Evolutionary conservation across 1,284 basidiomycete genomes (phyloP).

Genomic region (Tilletia horrida): DNA sequence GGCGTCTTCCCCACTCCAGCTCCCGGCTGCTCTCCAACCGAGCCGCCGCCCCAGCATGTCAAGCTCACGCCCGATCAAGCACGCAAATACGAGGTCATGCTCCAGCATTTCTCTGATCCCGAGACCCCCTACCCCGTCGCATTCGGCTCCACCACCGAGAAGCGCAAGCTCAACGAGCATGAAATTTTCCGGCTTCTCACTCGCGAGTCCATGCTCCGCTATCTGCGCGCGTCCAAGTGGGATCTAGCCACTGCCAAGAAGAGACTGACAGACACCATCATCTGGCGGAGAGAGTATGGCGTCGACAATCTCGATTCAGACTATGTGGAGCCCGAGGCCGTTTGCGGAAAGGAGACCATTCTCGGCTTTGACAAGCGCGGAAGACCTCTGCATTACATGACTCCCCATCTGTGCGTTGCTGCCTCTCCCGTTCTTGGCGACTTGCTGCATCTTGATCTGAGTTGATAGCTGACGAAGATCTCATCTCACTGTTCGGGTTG

Average conservation of each 20-base stretch:
- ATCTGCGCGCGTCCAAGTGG: slow-evolving; percentile 56
- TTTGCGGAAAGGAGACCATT: slow-evolving; percentile 56
- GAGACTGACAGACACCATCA: slow-evolving; percentile 54
- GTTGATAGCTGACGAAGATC: not conserved
- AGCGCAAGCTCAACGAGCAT: slow-evolving; percentile 44
- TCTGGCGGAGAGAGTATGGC: slow-evolving; percentile 56
- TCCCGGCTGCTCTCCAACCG: slow-evolving; percentile 31
- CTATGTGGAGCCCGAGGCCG: slow-evolving; percentile 49
- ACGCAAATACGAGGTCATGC: slow-evolving; percentile 38
- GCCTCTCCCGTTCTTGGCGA: too few relatives aligned
- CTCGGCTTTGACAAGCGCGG: slow-evolving; percentile 55
- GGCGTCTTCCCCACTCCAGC: slow-evolving; percentile 40
- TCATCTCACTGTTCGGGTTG: not conserved
- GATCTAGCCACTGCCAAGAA: slow-evolving; percentile 50
- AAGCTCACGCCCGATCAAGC: slow-evolving; percentile 37
- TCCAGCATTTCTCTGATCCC: slow-evolving; percentile 35
- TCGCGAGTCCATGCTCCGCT: slow-evolving; percentile 53
- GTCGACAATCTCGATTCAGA: slow-evolving; percentile 52
- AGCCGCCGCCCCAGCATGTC: slow-evolving; percentile 22
- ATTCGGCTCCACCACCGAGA: slow-evolving; percentile 27
- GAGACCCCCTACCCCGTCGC: slow-evolving; percentile 32
- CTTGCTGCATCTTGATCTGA: not conserved
- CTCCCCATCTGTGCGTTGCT: slow-evolving; percentile 51
- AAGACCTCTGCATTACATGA: slow-evolving; percentile 57
- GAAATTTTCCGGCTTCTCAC: slow-evolving; percentile 53